Evolutionary conservation across 768 basidiomycete genomes (phyloP).

Genomic region (Tylopilus cervinicoccineus): DNA sequence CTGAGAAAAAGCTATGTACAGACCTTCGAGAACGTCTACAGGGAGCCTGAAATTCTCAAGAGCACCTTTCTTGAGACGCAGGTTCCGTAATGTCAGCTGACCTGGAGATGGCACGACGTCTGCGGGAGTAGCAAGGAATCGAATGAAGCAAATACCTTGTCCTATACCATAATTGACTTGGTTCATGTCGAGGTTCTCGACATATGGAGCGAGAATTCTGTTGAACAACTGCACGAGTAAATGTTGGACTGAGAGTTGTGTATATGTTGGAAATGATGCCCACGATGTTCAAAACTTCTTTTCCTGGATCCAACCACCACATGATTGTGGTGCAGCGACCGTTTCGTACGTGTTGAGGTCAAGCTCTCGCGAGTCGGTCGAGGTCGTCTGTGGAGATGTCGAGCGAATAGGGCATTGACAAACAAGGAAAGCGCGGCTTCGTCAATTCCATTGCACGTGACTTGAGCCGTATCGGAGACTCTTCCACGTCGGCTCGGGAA

Average conservation of each 20-base stretch:
- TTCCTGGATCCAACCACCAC: slow-evolving; percentile 89
- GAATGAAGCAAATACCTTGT: slow-evolving; percentile 49
- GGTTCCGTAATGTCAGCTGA: slow-evolving; percentile 70
- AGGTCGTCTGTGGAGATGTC: slow-evolving; percentile 2
- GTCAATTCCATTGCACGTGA: slow-evolving; percentile 33
- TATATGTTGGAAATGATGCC: background rate
- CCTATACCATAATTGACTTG: slow-evolving; percentile 93
- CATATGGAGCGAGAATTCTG: slow-evolving; percentile 89
- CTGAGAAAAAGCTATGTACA: background rate
- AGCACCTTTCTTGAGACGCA: slow-evolving; percentile 88
- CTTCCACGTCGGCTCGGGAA: too few species aligned
- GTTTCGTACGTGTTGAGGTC: slow-evolving; percentile 1
- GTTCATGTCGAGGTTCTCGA: slow-evolving; percentile 92
- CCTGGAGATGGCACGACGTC: slow-evolving; percentile 39
- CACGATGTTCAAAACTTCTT: slow-evolving; percentile 79
- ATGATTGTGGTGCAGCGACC: slow-evolving; percentile 37
- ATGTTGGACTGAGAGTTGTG: background rate
- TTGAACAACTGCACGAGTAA: slow-evolving; percentile 62
- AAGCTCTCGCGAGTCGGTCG: background rate
- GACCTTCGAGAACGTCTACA: slow-evolving; percentile 92
- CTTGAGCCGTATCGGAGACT: too few species aligned
- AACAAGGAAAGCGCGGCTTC: slow-evolving; percentile 19
- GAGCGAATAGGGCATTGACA: slow-evolving; percentile 30
- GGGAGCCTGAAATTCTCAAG: slow-evolving; percentile 95
- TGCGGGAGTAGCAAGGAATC: background rate